A percentile compares a stretch with the other conserved stretches of the same genome.
Evolutionary conservation across 495 filamentous ascomycete species (phyloP).

Genomic region (Podospora appendiculata): DNA sequence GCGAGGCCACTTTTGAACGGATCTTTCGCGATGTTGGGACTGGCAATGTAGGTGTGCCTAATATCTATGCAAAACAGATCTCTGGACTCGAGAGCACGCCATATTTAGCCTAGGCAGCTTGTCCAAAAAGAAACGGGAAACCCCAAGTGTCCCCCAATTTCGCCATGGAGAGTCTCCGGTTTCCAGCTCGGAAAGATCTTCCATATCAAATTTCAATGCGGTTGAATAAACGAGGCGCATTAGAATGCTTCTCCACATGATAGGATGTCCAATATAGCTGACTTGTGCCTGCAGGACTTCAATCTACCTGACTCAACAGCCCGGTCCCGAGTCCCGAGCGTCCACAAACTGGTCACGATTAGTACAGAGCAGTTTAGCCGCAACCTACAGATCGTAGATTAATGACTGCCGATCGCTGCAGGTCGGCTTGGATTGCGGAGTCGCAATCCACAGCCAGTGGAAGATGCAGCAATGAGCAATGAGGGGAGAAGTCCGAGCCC

Average conservation of each 20-base stretch:
- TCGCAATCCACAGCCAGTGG: too few relatives aligned
- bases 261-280: background rate
- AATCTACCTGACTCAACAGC: background rate
- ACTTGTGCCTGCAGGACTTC: background rate
- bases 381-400: too few relatives aligned
- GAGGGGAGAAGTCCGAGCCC: too few relatives aligned
- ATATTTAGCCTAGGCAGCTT: background rate
- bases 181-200: background rate
- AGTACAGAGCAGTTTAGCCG: too few relatives aligned
- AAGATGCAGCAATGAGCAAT: too few relatives aligned
- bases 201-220: background rate
- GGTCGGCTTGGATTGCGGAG: too few relatives aligned
- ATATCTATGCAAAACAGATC: too few relatives aligned
- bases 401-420: too few relatives aligned
- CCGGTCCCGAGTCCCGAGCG: too few relatives aligned
- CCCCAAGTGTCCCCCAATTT: background rate
- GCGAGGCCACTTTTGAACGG: background rate
- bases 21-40: background rate
- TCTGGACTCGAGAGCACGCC: background rate
- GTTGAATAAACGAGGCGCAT: background rate
- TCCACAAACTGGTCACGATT: too few relatives aligned
- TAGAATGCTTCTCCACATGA: background rate
- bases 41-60: background rate
- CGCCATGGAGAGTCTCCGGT: background rate
- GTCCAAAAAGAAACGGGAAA: background rate